Conservation (phyloP, 2,329 filamentous ascomycete species). For the Exserohilum turcica region DNA sequence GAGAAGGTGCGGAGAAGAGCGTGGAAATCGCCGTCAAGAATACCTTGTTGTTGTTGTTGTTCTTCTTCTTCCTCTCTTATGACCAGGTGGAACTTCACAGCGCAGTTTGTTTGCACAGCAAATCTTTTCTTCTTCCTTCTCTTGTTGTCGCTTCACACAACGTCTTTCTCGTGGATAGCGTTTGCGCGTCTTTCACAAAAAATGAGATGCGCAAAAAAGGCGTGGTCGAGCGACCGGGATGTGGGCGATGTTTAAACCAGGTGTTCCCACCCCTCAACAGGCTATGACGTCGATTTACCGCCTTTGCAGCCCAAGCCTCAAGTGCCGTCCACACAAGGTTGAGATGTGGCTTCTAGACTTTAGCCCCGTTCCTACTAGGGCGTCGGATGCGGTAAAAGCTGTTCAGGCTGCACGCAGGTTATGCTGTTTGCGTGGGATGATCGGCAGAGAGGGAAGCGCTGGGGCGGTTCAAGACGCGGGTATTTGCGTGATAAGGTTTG, state of each 20-base stretch:
- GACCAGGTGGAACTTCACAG: background rate
- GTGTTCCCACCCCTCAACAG: background rate
- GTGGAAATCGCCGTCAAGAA: background rate
- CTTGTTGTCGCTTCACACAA: background rate
- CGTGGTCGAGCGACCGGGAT: background rate
- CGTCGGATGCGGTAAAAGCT: too few relatives aligned
- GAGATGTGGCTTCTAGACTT: slow-evolving; percentile 9
- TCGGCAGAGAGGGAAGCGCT: slow-evolving; percentile 6
- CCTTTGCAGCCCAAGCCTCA: too few relatives aligned
- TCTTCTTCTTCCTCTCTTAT: too few relatives aligned
- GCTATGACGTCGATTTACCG: slow-evolving; percentile 9
- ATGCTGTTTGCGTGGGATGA: slow-evolving; percentile 7
- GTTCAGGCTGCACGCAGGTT: background rate
- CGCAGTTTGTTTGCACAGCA: background rate
- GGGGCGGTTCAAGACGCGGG: background rate
- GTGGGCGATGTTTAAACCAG: slow-evolving; percentile 4
- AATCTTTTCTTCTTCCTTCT: background rate
- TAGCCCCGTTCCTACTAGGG: slow-evolving; percentile 1
- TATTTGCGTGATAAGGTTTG: slow-evolving; percentile 2
- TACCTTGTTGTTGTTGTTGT: too few relatives aligned
- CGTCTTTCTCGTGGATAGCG: background rate
- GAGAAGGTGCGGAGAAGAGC: background rate
- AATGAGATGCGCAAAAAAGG: background rate
- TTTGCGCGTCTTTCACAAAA: background rate
- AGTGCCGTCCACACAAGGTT: background rate